Evolutionary conservation across 2,329 filamentous ascomycete species (phyloP), one percentile per base, ranked within the genome.

Genomic region (Aplosporella prunicola): DNA sequence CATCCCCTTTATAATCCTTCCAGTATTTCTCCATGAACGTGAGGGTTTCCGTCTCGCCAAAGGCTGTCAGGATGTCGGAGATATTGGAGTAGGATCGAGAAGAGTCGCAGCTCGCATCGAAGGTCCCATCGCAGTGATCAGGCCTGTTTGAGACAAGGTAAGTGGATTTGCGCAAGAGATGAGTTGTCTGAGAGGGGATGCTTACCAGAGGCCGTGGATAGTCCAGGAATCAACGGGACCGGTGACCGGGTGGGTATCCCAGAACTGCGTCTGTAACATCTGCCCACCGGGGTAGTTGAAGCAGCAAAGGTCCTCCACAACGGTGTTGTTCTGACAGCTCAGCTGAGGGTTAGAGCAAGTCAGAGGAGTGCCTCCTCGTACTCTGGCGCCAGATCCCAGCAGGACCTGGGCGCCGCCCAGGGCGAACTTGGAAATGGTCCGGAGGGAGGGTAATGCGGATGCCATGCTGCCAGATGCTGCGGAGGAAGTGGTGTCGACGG

Each of bases 261-360:
- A 87, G 61, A 87, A 86, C 28, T 87, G 82, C 2, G 82, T 86
- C 56, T 76, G 74, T 4, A 86, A 67, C 29, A 87, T 61, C 44
- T 82, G 73, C 6, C 82, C 82, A 4, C 80, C 76, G 0, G 81
- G 81, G 15, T 74, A 68, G 51, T 82, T 82, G 63, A 85, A 82
- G 60, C 82, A 87, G 63, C 82, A 87, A 5, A 77, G 71, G 50
- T 86, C 68, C 34, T 67, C 55, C n/a, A 74, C 69, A 6, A 61
- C 58, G 3, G 75, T 75, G 5, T 69, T 72, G 51, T 78, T 78
- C 40, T 77, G 72, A 51, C 80, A 85, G 48, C 76, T 80, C 35
- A 80, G 52, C 43, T 68, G 64, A 6, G 59, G 57, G 43, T 62
- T 58, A 9, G 56, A 45, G 40, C 58, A 61, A 25, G 51, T 42